Evolutionary conservation across 768 basidiomycete genomes (phyloP).

Genomic region (Kwoniella dejecticola): DNA sequence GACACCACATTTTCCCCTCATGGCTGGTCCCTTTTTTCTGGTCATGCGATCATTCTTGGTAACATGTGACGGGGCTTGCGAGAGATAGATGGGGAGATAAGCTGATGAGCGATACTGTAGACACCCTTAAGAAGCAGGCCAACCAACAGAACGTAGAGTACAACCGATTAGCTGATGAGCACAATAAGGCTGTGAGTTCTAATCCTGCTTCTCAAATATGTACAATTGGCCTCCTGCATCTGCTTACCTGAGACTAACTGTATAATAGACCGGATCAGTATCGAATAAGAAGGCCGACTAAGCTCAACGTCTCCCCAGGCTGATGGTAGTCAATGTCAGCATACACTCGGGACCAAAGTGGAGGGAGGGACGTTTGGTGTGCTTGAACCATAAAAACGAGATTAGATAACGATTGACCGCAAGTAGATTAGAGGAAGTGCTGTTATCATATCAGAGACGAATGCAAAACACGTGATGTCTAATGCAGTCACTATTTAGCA

Average conservation of each 20-base stretch:
- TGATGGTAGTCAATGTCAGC: not conserved
- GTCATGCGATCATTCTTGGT: too few species aligned
- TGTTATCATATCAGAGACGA: not conserved
- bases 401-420: slow-evolving; percentile 1
- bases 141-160: slow-evolving; percentile 75
- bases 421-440: not conserved
- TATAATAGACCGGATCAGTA: slow-evolving; percentile 62
- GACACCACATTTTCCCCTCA: too few species aligned
- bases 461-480: not conserved
- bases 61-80: too few species aligned
- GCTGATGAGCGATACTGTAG: too few species aligned
- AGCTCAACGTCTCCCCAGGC: too few species aligned
- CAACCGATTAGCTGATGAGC: slow-evolving; percentile 75
- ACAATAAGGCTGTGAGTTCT: slow-evolving; percentile 63
- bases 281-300: slow-evolving; percentile 71
- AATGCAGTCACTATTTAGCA: too few species aligned
- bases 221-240: too few species aligned
- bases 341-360: not conserved
- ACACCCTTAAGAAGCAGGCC: slow-evolving; percentile 79
- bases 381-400: not conserved
- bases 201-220: too few species aligned
- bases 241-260: not conserved
- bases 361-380: not conserved
- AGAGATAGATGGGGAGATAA: too few species aligned
- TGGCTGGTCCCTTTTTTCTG: too few species aligned